Percentiles rank a stretch among this genome's conserved stretches.
phyloP scores from a whole-genome alignment of 1,284 basidiomycete species.

The Pterulicium gracile region DNA sequence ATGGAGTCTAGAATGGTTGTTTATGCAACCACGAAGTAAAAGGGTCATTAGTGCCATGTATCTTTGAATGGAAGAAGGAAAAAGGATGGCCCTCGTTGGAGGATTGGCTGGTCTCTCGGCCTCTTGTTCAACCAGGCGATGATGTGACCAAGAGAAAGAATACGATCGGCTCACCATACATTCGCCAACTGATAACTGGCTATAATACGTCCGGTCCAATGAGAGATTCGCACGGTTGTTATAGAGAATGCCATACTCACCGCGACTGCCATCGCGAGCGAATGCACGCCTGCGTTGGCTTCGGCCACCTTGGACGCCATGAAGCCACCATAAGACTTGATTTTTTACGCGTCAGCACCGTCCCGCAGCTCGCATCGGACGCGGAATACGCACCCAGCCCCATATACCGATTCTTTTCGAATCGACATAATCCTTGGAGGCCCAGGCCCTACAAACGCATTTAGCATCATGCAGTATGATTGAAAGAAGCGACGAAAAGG shows the following conservation, averaged over 20 bases:
- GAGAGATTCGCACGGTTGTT: neutral
- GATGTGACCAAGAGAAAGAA: slow-evolving; percentile 9
- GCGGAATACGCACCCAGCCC: slow-evolving; percentile 70
- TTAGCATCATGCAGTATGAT: slow-evolving; percentile 2
- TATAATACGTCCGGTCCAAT: neutral
- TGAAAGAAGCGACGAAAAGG: slow-evolving; percentile 5
- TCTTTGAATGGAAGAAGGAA: slow-evolving; percentile 1
- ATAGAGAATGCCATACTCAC: slow-evolving; percentile 31
- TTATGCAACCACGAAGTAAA: slow-evolving; percentile 3
- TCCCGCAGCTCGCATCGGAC: neutral
- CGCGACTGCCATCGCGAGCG: slow-evolving; percentile 82
- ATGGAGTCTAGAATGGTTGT: slow-evolving; percentile 74
- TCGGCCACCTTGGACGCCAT: slow-evolving; percentile 90
- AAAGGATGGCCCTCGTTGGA: slow-evolving; percentile 24
- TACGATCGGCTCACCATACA: neutral
- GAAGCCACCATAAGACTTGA: slow-evolving; percentile 86
- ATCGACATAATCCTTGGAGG: slow-evolving; percentile 70
- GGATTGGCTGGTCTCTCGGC: too few species aligned
- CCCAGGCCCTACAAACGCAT: slow-evolving; percentile 60
- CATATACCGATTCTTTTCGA: slow-evolving; percentile 81
- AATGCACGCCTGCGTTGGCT: slow-evolving; percentile 75
- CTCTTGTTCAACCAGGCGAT: slow-evolving; percentile 84
- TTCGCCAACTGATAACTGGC: slow-evolving; percentile 3
- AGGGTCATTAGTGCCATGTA: slow-evolving; percentile 5
- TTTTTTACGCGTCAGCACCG: slow-evolving; percentile 7